Percentiles rank a stretch among this genome's conserved stretches.
Conservation (phyloP, 1,139 yeast species). For the Geotrichum citri-aurantii region DNA sequence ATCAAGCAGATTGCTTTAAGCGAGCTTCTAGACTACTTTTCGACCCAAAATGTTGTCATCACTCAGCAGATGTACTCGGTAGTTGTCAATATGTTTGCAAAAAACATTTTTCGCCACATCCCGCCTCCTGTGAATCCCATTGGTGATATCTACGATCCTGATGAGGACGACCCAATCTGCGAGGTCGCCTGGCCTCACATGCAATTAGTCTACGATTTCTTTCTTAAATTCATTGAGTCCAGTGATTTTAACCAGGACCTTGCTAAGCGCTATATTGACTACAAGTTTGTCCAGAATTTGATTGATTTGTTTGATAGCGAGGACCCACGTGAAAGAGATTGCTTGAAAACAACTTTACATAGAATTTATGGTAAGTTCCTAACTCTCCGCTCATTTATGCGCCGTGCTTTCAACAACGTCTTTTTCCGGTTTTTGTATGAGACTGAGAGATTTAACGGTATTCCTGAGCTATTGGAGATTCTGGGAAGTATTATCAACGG, state of each 20-base stretch:
- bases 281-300: constrained; percentile 71
- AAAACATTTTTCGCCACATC: constrained; percentile 86
- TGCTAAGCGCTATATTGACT: constrained; percentile 92
- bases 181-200: constrained; percentile 99
- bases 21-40: constrained; percentile 83
- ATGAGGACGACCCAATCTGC: constrained; percentile 95
- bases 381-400: constrained; percentile 81
- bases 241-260: constrained; percentile 91
- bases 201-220: constrained; percentile 94
- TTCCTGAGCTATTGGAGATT: constrained; percentile 90
- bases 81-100: constrained; percentile 84
- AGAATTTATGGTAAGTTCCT: constrained; percentile 93
- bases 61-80: constrained; percentile 88
- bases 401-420: constrained; percentile 88
- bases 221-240: constrained; percentile 84
- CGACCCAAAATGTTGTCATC: constrained; percentile 68
- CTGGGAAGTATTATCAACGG: constrained; percentile 96
- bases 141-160: constrained; percentile 95
- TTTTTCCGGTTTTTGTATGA: constrained; percentile 91
- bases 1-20: constrained; percentile 79
- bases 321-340: constrained; percentile 94
- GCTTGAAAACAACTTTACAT: constrained; percentile 89
- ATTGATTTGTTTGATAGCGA: constrained; percentile 92
- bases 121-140: constrained; percentile 98
- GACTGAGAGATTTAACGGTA: constrained; percentile 93